Evolutionary conservation across 768 basidiomycete species (phyloP).

Genomic region (Termitomyces bulborhizus): DNA sequence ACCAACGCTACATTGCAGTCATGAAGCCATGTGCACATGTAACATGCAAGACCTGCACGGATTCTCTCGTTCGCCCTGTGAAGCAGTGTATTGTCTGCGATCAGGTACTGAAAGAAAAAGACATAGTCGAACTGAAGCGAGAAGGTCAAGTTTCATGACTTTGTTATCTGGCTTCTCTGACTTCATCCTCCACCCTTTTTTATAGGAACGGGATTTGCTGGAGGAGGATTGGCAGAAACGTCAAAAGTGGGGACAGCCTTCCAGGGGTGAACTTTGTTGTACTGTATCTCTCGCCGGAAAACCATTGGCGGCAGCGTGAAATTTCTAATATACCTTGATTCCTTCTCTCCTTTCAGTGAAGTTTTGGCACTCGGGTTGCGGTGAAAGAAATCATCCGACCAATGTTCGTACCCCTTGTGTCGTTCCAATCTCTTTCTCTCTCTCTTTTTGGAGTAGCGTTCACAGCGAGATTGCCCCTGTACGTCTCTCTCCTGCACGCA

Average conservation of each 20-base stretch:
- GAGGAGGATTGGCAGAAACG: constrained; percentile 91
- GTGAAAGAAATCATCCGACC: too few relatives aligned
- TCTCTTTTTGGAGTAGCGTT: too few relatives aligned
- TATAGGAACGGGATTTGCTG: constrained; percentile 87
- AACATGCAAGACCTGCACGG: constrained; percentile 85
- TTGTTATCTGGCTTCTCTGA: background rate
- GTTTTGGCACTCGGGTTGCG: too few relatives aligned
- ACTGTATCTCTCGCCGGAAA: too few relatives aligned
- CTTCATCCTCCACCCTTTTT: background rate
- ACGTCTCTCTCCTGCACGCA: too few relatives aligned
- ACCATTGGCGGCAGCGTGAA: background rate
- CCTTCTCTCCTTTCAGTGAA: background rate
- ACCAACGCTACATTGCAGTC: constrained; percentile 32
- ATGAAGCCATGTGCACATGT: constrained; percentile 90
- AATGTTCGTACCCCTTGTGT: too few relatives aligned
- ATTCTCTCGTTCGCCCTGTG: constrained; percentile 72
- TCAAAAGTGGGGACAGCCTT: constrained; percentile 77
- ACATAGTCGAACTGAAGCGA: constrained; percentile 77
- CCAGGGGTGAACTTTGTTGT: constrained; percentile 51
- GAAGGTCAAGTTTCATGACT: constrained; percentile 62
- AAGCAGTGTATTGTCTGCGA: constrained; percentile 90
- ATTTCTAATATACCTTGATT: background rate
- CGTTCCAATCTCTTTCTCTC: too few relatives aligned
- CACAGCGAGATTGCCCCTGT: too few relatives aligned
- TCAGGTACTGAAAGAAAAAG: constrained; percentile 51